A percentile compares a stretch with the other conserved stretches of the same genome.
Conservation (phyloP, 208 protist species). For the Leishmania turanica region DNA sequence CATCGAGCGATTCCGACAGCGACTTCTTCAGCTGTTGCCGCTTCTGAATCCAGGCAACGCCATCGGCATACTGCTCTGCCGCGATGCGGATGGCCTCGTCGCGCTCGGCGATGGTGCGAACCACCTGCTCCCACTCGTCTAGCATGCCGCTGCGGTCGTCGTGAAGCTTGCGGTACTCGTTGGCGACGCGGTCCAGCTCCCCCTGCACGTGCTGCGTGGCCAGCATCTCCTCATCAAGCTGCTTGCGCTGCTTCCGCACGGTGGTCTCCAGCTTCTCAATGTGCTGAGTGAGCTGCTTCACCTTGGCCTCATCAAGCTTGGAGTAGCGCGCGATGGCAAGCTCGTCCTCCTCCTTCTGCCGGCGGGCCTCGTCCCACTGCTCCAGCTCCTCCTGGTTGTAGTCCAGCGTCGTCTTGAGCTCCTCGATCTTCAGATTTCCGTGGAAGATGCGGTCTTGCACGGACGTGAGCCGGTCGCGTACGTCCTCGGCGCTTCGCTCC, state of each 20-base stretch:
- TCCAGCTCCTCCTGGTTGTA: conserved; percentile 96
- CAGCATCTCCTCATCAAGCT: conserved; percentile 79
- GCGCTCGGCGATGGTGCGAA: conserved; percentile 83
- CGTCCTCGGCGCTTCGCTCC: conserved; percentile 46
- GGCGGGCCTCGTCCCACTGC: conserved; percentile 92
- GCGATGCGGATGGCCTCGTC: conserved; percentile 86
- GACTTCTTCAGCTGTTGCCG: conserved; percentile 51
- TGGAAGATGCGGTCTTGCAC: conserved; percentile 90
- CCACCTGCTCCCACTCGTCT: conserved; percentile 90
- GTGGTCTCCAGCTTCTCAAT: conserved; percentile 77
- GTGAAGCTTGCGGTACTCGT: conserved; percentile 91
- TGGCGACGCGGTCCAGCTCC: conserved; percentile 93
- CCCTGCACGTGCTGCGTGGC: conserved; percentile 87
- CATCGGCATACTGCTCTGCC: conserved; percentile 77
- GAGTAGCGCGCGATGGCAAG: conserved; percentile 90
- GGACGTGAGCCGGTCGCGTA: conserved; percentile 67
- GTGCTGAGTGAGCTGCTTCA: conserved; percentile 82
- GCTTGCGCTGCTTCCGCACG: conserved; percentile 53
- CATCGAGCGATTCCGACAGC: conserved; percentile 32
- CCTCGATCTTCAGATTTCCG: conserved; percentile 92
- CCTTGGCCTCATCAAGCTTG: conserved; percentile 86
- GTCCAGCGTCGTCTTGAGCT: conserved; percentile 89
- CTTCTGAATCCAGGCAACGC: conserved; percentile 68
- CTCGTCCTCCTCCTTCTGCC: conserved; percentile 95
- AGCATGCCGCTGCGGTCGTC: conserved; percentile 86